A percentile compares a stretch with the other conserved stretches of the same genome.
These are phyloP conservation scores for Raphanus sativus DNA, from an alignment of 345 rosid genomes.

Conservation along the genomic window DNA sequence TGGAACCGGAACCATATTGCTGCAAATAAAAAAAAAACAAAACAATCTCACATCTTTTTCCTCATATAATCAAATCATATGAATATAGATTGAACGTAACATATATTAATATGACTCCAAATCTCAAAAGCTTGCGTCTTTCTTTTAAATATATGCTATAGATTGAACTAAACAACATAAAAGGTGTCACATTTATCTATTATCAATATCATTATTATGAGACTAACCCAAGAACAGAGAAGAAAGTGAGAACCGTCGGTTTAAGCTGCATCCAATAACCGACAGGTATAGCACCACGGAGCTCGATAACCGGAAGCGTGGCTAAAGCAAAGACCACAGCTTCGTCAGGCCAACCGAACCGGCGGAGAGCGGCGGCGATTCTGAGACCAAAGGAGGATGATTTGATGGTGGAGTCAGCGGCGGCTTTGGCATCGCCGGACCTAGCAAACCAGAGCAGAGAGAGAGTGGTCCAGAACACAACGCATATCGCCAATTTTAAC, in stretches of 20 bases:
- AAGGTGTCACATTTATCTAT: background rate
- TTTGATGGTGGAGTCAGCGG: constrained; percentile 74
- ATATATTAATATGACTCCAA: background rate
- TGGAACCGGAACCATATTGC: constrained; percentile 79
- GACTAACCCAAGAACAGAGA: constrained; percentile 78
- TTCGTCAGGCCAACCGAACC: constrained; percentile 80
- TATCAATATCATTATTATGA: background rate
- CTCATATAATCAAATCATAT: background rate
- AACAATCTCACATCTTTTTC: background rate
- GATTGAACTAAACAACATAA: background rate
- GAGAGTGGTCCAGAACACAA: constrained; percentile 67
- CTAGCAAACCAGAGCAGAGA: constrained; percentile 80
- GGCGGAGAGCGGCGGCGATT: constrained; percentile 61
- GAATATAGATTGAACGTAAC: background rate
- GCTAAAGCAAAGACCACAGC: constrained; percentile 89
- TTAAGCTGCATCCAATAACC: constrained; percentile 96
- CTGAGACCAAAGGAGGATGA: constrained; percentile 76
- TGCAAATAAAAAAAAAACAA: background rate
- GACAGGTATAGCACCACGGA: constrained; percentile 93
- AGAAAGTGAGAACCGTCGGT: constrained; percentile 53
- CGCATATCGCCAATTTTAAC: constrained; percentile 52
- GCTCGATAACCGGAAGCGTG: constrained; percentile 87
- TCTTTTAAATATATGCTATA: too few species aligned
- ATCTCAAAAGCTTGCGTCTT: background rate
- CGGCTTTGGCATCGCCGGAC: constrained; percentile 82